Evolutionary conservation across 139 green algal species (phyloP).

Genomic region (Limnomonas spitsbergensis): DNA sequence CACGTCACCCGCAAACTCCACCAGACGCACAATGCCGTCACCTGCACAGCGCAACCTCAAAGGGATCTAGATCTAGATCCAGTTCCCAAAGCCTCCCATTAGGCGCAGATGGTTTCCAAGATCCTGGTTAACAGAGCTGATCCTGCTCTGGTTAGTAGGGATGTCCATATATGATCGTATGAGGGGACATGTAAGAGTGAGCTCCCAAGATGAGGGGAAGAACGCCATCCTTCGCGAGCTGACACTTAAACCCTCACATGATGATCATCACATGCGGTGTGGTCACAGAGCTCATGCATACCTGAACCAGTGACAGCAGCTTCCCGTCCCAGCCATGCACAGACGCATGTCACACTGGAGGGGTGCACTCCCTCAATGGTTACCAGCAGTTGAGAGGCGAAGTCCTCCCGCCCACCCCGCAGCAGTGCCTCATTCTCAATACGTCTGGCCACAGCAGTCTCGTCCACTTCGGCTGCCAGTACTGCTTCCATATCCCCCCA

Average conservation of each 20-base stretch:
- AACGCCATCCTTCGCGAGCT: no score
- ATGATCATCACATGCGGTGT: conserved; percentile 3
- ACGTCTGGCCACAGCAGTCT: not conserved
- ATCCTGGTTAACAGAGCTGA: not conserved
- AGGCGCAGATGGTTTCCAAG: not conserved
- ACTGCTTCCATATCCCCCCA: conserved; percentile 10
- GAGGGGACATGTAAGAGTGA: no score
- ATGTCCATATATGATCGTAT: no score
- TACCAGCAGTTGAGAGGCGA: not conserved
- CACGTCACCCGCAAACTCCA: conserved; percentile 19
- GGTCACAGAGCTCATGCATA: not conserved
- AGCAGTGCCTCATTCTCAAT: conserved; percentile 1
- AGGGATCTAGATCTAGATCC: no score
- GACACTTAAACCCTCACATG: not conserved
- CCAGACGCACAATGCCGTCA: conserved; percentile 15
- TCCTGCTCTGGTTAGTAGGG: no score
- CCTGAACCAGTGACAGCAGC: not conserved
- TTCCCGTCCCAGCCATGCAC: not conserved
- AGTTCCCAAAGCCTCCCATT: no score
- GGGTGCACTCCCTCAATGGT: conserved; percentile 4
- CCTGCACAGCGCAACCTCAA: conserved; percentile 3
- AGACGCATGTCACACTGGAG: conserved; percentile 9
- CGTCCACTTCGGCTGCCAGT: not conserved
- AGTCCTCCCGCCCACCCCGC: conserved; percentile 7
- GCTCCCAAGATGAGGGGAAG: no score